Conservation (phyloP, 148 eudicot species). For the Vaccinium macrocarpon region DNA sequence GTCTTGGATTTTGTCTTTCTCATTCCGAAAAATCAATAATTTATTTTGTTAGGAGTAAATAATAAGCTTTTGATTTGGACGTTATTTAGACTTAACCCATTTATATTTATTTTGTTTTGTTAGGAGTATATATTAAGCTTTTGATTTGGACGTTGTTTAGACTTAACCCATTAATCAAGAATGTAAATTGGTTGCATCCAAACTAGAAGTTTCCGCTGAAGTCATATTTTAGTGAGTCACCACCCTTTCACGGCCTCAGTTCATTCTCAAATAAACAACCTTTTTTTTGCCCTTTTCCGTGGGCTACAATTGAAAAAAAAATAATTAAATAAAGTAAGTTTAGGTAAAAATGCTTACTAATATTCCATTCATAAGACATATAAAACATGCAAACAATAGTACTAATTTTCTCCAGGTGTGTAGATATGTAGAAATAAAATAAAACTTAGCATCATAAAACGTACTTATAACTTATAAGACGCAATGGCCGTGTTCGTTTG, state of each 20-base stretch:
- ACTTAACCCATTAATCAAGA: background rate
- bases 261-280: background rate
- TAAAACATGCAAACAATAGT: background rate
- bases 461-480: background rate
- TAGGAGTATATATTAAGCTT: background rate
- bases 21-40: background rate
- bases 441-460: background rate
- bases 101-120: background rate
- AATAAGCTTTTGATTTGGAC: background rate
- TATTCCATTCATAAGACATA: background rate
- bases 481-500: no score
- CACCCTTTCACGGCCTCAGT: background rate
- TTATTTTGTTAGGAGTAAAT: background rate
- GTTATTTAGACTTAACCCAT: background rate
- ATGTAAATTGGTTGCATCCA: background rate
- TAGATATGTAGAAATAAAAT: background rate
- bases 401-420: background rate
- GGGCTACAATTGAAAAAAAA: background rate
- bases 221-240: background rate
- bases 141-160: background rate
- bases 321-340: background rate
- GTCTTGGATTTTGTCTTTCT: background rate
- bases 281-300: background rate
- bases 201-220: background rate
- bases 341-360: background rate